phyloP scores from a whole-genome alignment of 129 eudicot genomes.

The Gnaphalium uliginosum region DNA sequence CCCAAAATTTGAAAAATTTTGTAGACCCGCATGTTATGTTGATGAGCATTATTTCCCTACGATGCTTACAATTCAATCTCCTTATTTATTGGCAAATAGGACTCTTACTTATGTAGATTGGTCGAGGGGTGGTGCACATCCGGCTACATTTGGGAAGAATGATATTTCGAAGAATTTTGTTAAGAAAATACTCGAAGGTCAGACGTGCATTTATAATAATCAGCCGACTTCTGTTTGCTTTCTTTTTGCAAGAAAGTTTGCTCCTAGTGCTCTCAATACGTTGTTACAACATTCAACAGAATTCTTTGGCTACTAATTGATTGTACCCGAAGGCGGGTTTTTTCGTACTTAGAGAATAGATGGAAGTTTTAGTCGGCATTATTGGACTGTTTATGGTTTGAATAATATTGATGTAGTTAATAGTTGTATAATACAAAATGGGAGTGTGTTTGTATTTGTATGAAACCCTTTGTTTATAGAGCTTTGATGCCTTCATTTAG shows the following conservation, averaged over 20 bases:
- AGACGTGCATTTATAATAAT: constrained; percentile 52
- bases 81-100: constrained; percentile 62
- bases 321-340: not conserved
- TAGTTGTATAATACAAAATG: constrained; percentile 24
- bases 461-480: constrained; percentile 7
- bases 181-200: constrained; percentile 40
- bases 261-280: constrained; percentile 69
- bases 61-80: constrained; percentile 60
- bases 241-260: constrained; percentile 91
- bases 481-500: not conserved
- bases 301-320: constrained; percentile 61
- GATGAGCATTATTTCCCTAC: constrained; percentile 96
- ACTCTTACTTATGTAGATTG: constrained; percentile 84
- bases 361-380: constrained; percentile 9
- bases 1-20: constrained; percentile 68
- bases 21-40: constrained; percentile 80
- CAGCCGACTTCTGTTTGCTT: constrained; percentile 56
- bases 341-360: constrained; percentile 1
- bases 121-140: constrained; percentile 94
- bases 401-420: constrained; percentile 31
- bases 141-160: constrained; percentile 65
- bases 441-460: constrained; percentile 28
- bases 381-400: constrained; percentile 19
- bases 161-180: constrained; percentile 54
- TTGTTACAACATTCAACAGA: constrained; percentile 58